Conservation (phyloP, 2,329 filamentous ascomycete species). For the Ceratocystis colombiana region DNA sequence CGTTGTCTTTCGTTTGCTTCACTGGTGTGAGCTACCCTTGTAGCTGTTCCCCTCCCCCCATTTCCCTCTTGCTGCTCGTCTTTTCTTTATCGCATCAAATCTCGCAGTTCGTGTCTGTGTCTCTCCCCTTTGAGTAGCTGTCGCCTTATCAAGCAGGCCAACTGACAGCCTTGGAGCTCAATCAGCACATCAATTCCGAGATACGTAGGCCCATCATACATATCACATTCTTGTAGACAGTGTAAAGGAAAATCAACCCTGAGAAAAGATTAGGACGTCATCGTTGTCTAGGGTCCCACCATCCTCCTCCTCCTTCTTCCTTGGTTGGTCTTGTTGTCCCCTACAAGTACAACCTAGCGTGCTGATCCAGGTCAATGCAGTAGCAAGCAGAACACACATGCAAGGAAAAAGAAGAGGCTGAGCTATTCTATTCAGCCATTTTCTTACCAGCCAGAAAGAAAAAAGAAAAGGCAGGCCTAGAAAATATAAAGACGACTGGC, state of each 20-base stretch:
- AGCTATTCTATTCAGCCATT: neutral
- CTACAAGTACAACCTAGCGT: neutral
- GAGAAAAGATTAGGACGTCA: neutral
- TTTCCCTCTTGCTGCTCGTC: neutral
- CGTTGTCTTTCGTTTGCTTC: neutral
- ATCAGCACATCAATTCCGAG: neutral
- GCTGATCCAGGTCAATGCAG: constrained; percentile 3
- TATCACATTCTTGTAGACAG: neutral
- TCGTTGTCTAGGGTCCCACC: neutral
- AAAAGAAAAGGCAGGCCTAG: neutral
- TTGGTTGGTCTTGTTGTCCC: neutral
- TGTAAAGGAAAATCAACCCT: neutral
- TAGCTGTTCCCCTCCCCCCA: neutral
- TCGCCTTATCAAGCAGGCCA: neutral
- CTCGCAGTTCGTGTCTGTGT: constrained; percentile 9
- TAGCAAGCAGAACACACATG: neutral
- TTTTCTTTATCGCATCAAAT: neutral
- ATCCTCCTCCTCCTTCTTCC: neutral
- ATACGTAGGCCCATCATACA: neutral
- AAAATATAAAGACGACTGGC: neutral
- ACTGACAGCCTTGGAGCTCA: neutral
- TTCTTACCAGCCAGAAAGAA: neutral
- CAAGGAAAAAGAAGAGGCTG: neutral
- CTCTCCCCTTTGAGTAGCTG: neutral
- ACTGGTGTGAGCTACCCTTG: neutral